Evolutionary conservation across 495 filamentous ascomycete species (phyloP).

Genomic region (Rhizodiscina lignyota): DNA sequence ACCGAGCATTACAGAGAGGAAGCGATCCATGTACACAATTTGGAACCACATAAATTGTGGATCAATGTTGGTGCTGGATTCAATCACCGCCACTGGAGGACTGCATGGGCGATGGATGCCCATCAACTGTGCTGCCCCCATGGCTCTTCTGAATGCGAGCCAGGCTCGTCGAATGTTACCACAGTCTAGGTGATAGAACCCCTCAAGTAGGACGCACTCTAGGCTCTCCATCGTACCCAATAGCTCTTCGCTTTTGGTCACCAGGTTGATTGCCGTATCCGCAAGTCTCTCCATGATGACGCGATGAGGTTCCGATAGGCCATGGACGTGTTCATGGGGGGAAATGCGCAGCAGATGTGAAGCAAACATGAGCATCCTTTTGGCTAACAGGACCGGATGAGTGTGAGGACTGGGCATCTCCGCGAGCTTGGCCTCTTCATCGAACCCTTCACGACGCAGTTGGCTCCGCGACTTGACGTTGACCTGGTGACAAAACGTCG

Average conservation of each 20-base stretch:
- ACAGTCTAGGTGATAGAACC: slow-evolving; percentile 25
- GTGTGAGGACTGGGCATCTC: slow-evolving; percentile 8
- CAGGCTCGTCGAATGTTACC: slow-evolving; percentile 30
- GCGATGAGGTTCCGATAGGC: slow-evolving; percentile 4
- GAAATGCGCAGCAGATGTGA: slow-evolving; percentile 25
- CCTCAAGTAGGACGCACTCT: slow-evolving; percentile 32
- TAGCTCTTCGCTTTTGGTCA: slow-evolving; percentile 30
- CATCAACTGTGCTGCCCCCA: slow-evolving; percentile 27
- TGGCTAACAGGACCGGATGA: slow-evolving; percentile 30
- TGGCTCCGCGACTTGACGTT: too few relatives aligned
- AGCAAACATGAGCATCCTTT: slow-evolving; percentile 25
- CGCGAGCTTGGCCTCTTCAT: slow-evolving; percentile 3
- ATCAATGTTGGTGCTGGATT: neutral
- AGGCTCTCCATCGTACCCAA: slow-evolving; percentile 28
- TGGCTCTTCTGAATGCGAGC: slow-evolving; percentile 27
- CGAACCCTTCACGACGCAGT: too few relatives aligned
- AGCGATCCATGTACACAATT: slow-evolving; percentile 11
- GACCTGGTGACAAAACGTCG: too few relatives aligned
- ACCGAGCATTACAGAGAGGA: slow-evolving; percentile 9
- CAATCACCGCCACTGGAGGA: neutral
- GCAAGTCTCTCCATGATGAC: slow-evolving; percentile 17
- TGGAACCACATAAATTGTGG: slow-evolving; percentile 18
- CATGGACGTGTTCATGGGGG: slow-evolving; percentile 11
- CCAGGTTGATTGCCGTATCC: slow-evolving; percentile 22
- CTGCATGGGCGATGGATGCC: slow-evolving; percentile 25